Evolutionary conservation across 768 basidiomycete genomes (phyloP).

Genomic region (Trametes gibbosa): DNA sequence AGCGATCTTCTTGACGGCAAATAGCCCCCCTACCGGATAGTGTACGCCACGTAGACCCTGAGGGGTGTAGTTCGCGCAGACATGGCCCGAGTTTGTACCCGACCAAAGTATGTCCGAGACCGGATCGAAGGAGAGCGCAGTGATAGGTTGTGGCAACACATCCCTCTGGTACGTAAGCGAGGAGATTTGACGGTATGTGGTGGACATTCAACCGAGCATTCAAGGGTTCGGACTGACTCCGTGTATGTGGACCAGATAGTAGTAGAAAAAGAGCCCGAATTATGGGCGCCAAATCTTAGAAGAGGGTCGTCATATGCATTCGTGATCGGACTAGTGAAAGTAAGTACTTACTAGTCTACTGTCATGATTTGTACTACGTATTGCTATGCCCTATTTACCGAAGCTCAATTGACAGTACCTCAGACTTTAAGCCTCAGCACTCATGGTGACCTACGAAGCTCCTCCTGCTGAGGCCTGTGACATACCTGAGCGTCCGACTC

Average conservation of each 20-base stretch:
- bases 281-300: no score
- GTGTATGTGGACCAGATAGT: background rate
- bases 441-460: no score
- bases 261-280: background rate
- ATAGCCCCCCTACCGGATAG: slow-evolving; percentile 68
- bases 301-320: no score
- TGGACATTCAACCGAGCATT: slow-evolving; percentile 17
- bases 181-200: slow-evolving; percentile 14
- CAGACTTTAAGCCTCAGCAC: no score
- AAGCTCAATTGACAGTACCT: no score
- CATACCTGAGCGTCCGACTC: no score
- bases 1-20: slow-evolving; percentile 69
- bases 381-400: no score
- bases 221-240: background rate
- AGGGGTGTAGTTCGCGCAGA: slow-evolving; percentile 65
- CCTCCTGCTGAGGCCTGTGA: no score
- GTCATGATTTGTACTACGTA: no score
- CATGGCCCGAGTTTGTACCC: slow-evolving; percentile 68
- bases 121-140: slow-evolving; percentile 85
- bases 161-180: slow-evolving; percentile 20
- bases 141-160: slow-evolving; percentile 42
- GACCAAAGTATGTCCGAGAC: slow-evolving; percentile 89
- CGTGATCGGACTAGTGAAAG: no score
- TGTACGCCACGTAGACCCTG: slow-evolving; percentile 66
- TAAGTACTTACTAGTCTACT: no score